Conservation (phyloP, 2,329 filamentous ascomycete species). For the Fusarium temperatum region DNA sequence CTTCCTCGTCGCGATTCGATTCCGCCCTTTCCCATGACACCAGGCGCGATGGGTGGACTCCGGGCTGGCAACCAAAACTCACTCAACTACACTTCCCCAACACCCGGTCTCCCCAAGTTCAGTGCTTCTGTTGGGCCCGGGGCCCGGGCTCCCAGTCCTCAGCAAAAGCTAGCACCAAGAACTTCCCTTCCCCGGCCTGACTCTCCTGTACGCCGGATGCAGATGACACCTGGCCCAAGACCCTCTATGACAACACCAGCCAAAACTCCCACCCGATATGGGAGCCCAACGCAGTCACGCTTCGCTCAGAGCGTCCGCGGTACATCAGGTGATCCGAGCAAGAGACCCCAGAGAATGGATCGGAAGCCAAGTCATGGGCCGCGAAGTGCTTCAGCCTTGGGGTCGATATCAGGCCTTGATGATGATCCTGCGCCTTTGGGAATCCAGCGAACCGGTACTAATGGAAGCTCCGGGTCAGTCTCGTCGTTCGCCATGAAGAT, state of each 20-base stretch:
- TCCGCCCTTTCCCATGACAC: constrained; percentile 69
- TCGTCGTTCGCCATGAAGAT: constrained; percentile 64
- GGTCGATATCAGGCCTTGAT: constrained; percentile 61
- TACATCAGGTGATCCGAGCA: constrained; percentile 68
- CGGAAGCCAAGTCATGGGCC: constrained; percentile 62
- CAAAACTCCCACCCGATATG: constrained; percentile 47
- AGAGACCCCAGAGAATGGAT: constrained; percentile 58
- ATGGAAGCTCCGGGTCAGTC: constrained; percentile 63
- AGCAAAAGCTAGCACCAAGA: constrained; percentile 71
- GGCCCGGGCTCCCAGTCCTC: constrained; percentile 72
- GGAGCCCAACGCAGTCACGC: constrained; percentile 59
- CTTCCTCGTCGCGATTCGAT: constrained; percentile 72
- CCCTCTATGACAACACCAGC: constrained; percentile 65
- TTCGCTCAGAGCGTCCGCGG: constrained; percentile 72
- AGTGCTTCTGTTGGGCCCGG: constrained; percentile 87
- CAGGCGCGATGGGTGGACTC: constrained; percentile 69
- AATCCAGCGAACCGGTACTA: constrained; percentile 61
- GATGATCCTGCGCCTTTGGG: constrained; percentile 66
- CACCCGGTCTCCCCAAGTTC: constrained; percentile 77
- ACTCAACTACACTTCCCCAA: constrained; percentile 70
- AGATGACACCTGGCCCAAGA: constrained; percentile 67
- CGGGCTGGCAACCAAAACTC: constrained; percentile 66
- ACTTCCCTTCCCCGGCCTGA: constrained; percentile 88
- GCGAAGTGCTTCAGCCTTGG: constrained; percentile 69
- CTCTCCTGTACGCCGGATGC: constrained; percentile 78